phyloP scores from a whole-genome alignment of 73 alveolate species.

The Tetrahymena elliotti region DNA sequence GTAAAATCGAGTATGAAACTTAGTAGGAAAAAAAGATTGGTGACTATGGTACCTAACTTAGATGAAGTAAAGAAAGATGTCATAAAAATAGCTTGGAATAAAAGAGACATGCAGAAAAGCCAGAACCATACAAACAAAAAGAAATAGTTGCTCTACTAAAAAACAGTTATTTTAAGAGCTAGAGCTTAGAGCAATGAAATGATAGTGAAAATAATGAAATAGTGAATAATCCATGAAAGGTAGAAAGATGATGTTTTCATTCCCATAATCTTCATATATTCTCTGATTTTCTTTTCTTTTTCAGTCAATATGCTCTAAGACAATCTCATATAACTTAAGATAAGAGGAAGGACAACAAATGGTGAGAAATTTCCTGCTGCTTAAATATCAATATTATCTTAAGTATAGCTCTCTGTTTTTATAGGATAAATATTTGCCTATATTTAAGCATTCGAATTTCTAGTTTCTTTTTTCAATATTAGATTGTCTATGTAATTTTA shows the following conservation, averaged over 20 bases:
- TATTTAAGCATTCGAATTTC: background rate
- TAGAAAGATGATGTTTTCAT: conserved; percentile 70
- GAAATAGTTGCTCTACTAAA: conserved; percentile 18
- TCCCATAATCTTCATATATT: conserved; percentile 95
- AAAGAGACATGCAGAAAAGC: conserved; percentile 44
- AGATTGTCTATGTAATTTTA: background rate
- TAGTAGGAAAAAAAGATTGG: conserved; percentile 39
- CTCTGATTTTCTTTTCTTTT: conserved; percentile 83
- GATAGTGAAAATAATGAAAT: conserved; percentile 49
- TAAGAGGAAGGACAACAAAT: background rate
- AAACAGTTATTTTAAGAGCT: conserved; percentile 31
- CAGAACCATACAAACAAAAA: conserved; percentile 52
- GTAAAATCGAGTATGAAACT: conserved; percentile 51
- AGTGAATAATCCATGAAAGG: conserved; percentile 72
- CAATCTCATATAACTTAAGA: conserved; percentile 4
- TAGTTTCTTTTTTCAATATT: background rate
- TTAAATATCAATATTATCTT: background rate
- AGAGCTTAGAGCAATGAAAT: conserved; percentile 51
- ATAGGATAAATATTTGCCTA: background rate
- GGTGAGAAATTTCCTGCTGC: background rate
- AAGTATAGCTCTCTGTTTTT: background rate
- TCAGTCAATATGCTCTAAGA: conserved; percentile 65
- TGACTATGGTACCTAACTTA: conserved; percentile 46
- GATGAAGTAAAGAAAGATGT: conserved; percentile 57
- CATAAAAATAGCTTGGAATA: conserved; percentile 7